Percentiles rank a stretch among this genome's conserved stretches.
These are phyloP conservation scores for Penicillium sumatraense DNA, from an alignment of 2,329 filamentous ascomycete species.

Conservation along the genomic window DNA sequence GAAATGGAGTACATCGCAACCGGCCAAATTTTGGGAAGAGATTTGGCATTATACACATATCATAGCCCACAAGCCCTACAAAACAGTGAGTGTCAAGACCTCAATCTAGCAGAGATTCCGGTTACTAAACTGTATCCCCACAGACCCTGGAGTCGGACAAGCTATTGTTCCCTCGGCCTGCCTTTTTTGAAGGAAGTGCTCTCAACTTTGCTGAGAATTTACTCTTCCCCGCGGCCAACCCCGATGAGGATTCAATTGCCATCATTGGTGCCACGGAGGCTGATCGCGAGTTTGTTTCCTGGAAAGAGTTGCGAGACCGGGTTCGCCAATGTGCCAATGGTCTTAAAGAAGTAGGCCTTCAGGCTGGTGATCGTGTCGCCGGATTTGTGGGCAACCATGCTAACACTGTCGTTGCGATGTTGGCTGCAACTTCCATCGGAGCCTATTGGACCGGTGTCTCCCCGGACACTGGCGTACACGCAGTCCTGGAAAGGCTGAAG, in stretches of 20 bases:
- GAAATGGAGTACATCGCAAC: slow-evolving; percentile 79
- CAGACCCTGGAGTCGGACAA: slow-evolving; percentile 71
- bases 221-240: slow-evolving; percentile 71
- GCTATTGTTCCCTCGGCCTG: slow-evolving; percentile 82
- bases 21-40: slow-evolving; percentile 80
- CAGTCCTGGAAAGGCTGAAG: slow-evolving; percentile 81
- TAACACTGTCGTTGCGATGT: slow-evolving; percentile 84
- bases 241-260: slow-evolving; percentile 65
- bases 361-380: slow-evolving; percentile 64
- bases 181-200: slow-evolving; percentile 78
- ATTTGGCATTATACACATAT: slow-evolving; percentile 84
- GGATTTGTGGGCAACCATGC: slow-evolving; percentile 88
- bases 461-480: slow-evolving; percentile 88
- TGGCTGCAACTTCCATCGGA: slow-evolving; percentile 79
- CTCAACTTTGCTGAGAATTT: slow-evolving; percentile 97
- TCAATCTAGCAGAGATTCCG: neutral
- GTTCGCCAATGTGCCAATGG: slow-evolving; percentile 75
- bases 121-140: neutral
- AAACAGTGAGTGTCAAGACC: slow-evolving; percentile 35
- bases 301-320: slow-evolving; percentile 77
- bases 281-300: slow-evolving; percentile 68
- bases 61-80: slow-evolving; percentile 65
- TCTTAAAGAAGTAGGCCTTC: slow-evolving; percentile 69
- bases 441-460: slow-evolving; percentile 93
- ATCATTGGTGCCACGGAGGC: slow-evolving; percentile 83